These are phyloP conservation scores for Tripterygium wilfordii DNA, from an alignment of 177 flowering plant genomes.

Conservation along the genomic window DNA sequence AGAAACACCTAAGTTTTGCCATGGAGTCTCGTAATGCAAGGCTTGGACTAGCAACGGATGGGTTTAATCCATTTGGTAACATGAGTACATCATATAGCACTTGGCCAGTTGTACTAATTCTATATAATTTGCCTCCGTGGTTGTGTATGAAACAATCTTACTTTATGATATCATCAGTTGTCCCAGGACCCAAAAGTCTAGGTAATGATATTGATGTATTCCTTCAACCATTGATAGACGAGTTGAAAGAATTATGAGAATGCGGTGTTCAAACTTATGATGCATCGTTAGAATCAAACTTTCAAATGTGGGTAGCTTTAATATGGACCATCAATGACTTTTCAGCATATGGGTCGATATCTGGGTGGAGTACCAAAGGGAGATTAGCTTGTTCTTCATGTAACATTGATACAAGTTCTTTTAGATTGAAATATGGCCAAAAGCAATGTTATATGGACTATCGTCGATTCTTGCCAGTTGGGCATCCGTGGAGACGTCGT, in stretches of 20 bases:
- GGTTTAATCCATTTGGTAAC: constrained; percentile 2
- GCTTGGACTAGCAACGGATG: constrained; percentile 2
- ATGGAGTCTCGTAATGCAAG: background rate
- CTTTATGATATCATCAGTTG: background rate
- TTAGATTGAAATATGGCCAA: background rate
- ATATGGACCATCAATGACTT: constrained; percentile 5
- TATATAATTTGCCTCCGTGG: background rate
- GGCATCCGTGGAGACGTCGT: background rate
- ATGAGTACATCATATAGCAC: background rate
- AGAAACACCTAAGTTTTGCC: background rate
- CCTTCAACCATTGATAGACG: background rate
- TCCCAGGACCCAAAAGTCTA: background rate
- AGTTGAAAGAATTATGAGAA: background rate
- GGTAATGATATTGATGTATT: constrained; percentile 1
- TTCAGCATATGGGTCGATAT: background rate
- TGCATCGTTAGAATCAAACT: background rate
- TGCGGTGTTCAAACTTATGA: background rate
- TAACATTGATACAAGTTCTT: background rate
- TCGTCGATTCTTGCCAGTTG: background rate
- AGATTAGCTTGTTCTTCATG: background rate
- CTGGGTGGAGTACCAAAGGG: constrained; percentile 2
- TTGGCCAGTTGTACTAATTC: background rate
- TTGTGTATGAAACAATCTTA: background rate
- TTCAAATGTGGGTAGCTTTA: background rate
- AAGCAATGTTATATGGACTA: background rate